Percentiles rank a stretch among this genome's conserved stretches.
phyloP scores from a whole-genome alignment of 192 early-diverging fungal genomes.

The Entophlyctis helioformis region DNA sequence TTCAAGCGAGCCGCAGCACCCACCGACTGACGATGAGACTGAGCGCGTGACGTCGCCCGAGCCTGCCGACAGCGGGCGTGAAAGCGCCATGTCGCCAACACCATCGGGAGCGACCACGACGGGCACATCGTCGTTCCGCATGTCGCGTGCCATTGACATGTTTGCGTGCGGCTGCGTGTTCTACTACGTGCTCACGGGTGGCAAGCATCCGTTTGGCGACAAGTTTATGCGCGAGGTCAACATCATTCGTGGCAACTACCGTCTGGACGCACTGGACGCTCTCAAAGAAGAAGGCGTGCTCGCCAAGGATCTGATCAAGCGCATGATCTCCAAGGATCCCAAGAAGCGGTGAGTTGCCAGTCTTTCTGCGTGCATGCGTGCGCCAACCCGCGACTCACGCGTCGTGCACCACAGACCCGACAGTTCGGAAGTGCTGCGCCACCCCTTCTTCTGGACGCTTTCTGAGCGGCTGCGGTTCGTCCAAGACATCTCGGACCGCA shows the following conservation, averaged over 20 bases:
- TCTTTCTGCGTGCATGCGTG: constrained; percentile 1
- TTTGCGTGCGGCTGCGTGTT: constrained; percentile 95
- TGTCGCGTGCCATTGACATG: constrained; percentile 87
- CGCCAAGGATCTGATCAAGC: constrained; percentile 78
- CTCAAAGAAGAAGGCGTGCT: constrained; percentile 62
- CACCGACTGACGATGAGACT: too few relatives aligned
- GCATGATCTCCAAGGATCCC: constrained; percentile 74
- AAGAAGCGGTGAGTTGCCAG: too few relatives aligned
- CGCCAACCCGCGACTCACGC: background rate
- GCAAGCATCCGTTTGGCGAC: constrained; percentile 95
- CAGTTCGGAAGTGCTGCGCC: constrained; percentile 61
- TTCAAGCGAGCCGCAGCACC: too few relatives aligned
- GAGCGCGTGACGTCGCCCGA: background rate
- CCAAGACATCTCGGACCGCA: constrained; percentile 89
- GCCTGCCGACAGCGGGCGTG: too few relatives aligned
- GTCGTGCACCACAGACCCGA: constrained; percentile 45
- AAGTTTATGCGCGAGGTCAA: constrained; percentile 78
- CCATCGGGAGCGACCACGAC: too few relatives aligned
- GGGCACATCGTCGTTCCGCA: constrained; percentile 8
- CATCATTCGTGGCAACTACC: constrained; percentile 66
- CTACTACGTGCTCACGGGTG: constrained; percentile 79
- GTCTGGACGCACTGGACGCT: constrained; percentile 59
- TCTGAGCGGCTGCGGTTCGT: constrained; percentile 76
- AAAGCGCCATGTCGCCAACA: too few relatives aligned
- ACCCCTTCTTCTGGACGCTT: constrained; percentile 94